Evolutionary conservation across 169 alveolate species (phyloP).

Genomic region (Eimeria falciformis): DNA sequence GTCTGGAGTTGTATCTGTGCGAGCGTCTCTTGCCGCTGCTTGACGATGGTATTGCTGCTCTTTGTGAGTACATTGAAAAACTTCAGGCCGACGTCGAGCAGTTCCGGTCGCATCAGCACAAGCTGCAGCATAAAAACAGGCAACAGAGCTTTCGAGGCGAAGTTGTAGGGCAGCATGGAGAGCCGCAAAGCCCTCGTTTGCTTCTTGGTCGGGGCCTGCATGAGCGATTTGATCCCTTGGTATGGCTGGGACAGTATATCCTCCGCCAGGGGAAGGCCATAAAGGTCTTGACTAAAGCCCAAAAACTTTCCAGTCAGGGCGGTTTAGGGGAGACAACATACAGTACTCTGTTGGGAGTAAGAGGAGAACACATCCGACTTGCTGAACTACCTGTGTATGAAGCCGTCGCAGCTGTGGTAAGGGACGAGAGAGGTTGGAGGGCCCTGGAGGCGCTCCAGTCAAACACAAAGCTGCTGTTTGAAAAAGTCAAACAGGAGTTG

Average conservation of each 20-base stretch:
- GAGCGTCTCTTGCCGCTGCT: constrained; percentile 58
- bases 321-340: background rate
- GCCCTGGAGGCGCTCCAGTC: constrained; percentile 45
- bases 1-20: constrained; percentile 49
- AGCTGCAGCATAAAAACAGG: constrained; percentile 3
- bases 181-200: background rate
- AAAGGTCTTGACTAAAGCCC: constrained; percentile 13
- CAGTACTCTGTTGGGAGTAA: background rate
- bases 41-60: constrained; percentile 47
- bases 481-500: background rate
- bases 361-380: constrained; percentile 28
- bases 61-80: constrained; percentile 26
- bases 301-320: background rate
- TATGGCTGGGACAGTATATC: constrained; percentile 54
- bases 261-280: constrained; percentile 48
- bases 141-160: background rate
- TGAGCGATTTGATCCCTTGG: constrained; percentile 47
- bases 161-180: background rate
- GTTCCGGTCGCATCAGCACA: constrained; percentile 36
- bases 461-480: background rate
- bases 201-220: constrained; percentile 30
- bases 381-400: background rate
- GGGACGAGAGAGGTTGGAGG: constrained; percentile 49
- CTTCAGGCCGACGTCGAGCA: constrained; percentile 54
- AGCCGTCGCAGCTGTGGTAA: background rate